Percentiles rank a stretch among this genome's conserved stretches.
phyloP scores from a whole-genome alignment of 2,329 filamentous ascomycete species.

The Fusarium sp. region DNA sequence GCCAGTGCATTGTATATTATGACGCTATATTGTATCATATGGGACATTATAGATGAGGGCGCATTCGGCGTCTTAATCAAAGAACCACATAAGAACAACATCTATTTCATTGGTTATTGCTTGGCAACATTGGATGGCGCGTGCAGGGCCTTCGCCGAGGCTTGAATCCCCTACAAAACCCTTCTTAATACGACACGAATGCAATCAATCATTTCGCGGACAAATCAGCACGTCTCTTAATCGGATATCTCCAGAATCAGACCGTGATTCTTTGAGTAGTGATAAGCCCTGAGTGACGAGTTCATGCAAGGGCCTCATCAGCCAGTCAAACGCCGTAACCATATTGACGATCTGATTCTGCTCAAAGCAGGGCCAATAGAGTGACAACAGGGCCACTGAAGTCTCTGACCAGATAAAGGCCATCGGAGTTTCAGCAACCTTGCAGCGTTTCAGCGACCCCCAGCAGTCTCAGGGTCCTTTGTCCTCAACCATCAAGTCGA shows the following conservation, averaged over 20 bases:
- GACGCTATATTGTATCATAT: constrained; percentile 51
- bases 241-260: not conserved
- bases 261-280: not conserved
- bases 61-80: constrained; percentile 33
- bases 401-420: not conserved
- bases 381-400: not conserved
- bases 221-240: not conserved
- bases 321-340: not conserved
- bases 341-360: not conserved
- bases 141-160: not conserved
- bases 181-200: not conserved
- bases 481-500: not conserved
- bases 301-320: not conserved
- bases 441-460: constrained; percentile 11
- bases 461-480: not conserved
- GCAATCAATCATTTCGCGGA: not conserved
- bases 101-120: not conserved
- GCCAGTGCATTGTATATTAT: constrained; percentile 49
- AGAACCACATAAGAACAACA: constrained; percentile 17
- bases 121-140: not conserved
- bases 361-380: not conserved
- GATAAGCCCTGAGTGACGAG: not conserved
- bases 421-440: constrained; percentile 10
- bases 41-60: constrained; percentile 49
- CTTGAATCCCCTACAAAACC: too few species aligned